These are phyloP conservation scores for Furcasterigmium sp. DNA, from an alignment of 2,329 filamentous ascomycete species.

Conservation along the genomic window DNA sequence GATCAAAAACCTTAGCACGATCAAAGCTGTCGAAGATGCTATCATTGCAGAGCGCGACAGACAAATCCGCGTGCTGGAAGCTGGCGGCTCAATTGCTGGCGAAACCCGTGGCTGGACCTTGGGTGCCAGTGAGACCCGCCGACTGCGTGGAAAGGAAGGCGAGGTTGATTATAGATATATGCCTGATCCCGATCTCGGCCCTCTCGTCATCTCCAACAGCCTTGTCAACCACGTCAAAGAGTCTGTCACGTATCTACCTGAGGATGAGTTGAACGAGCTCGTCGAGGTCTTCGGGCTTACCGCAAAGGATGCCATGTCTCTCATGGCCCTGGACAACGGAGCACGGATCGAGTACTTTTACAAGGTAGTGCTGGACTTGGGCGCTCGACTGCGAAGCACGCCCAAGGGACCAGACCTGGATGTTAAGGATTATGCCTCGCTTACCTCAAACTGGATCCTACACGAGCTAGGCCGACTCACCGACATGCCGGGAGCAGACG, in stretches of 20 bases:
- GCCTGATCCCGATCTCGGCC: conserved; percentile 88
- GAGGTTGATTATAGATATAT: conserved; percentile 98
- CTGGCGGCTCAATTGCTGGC: conserved; percentile 68
- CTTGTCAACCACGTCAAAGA: conserved; percentile 59
- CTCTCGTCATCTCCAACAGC: conserved; percentile 68
- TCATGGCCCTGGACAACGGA: conserved; percentile 73
- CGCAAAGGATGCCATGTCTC: conserved; percentile 74
- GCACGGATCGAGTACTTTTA: conserved; percentile 79
- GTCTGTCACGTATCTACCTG: conserved; percentile 67
- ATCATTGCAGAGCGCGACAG: conserved; percentile 86
- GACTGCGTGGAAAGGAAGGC: conserved; percentile 86
- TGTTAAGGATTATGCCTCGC: conserved; percentile 32
- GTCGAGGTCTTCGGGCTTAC: conserved; percentile 62
- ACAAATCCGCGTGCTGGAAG: conserved; percentile 75
- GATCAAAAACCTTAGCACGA: conserved; percentile 94
- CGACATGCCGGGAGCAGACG: conserved; percentile 28
- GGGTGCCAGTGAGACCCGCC: conserved; percentile 73
- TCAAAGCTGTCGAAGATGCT: conserved; percentile 92
- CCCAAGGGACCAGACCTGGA: conserved; percentile 12
- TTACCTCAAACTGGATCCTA: conserved; percentile 63
- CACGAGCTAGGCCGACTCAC: conserved; percentile 69
- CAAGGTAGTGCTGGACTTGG: conserved; percentile 50
- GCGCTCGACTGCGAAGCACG: conserved; percentile 15
- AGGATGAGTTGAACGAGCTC: conserved; percentile 61
- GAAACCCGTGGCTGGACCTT: conserved; percentile 94